Conservation (phyloP, 257 asterid species). For the Salvia hispanica region DNA sequence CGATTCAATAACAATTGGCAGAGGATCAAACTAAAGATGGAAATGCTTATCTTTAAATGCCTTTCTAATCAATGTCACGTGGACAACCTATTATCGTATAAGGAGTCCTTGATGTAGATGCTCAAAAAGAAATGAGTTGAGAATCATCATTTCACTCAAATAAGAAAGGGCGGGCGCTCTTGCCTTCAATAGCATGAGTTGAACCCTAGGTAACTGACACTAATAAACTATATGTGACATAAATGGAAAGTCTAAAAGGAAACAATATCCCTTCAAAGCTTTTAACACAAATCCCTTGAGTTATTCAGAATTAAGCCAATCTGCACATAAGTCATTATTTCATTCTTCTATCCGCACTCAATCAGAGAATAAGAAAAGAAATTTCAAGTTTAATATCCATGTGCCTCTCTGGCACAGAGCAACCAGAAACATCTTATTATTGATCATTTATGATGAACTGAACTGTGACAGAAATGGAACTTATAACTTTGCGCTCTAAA, state of each 20-base stretch:
- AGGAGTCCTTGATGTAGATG: constrained; percentile 20
- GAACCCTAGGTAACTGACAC: constrained; percentile 5
- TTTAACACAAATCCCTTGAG: constrained; percentile 10
- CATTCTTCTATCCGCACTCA: background rate
- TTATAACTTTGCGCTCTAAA: background rate
- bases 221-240: background rate
- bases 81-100: constrained; percentile 14
- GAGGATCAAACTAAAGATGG: background rate
- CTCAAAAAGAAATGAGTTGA: background rate
- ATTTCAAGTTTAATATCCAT: background rate
- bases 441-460: no score
- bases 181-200: constrained; percentile 5
- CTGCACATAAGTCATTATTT: constrained; percentile 11
- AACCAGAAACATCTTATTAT: background rate
- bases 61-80: constrained; percentile 9
- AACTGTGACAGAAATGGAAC: no score
- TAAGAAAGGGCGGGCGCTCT: constrained; percentile 12
- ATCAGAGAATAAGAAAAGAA: constrained; percentile 9
- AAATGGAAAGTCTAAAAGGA: constrained; percentile 8
- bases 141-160: constrained; percentile 12
- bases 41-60: background rate
- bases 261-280: constrained; percentile 8
- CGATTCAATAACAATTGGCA: background rate
- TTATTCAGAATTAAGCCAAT: background rate
- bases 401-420: background rate